Evolutionary conservation across 305 asterid species (phyloP), one percentile per base, ranked within the genome.

Genomic region (Fraxinus albicans): DNA sequence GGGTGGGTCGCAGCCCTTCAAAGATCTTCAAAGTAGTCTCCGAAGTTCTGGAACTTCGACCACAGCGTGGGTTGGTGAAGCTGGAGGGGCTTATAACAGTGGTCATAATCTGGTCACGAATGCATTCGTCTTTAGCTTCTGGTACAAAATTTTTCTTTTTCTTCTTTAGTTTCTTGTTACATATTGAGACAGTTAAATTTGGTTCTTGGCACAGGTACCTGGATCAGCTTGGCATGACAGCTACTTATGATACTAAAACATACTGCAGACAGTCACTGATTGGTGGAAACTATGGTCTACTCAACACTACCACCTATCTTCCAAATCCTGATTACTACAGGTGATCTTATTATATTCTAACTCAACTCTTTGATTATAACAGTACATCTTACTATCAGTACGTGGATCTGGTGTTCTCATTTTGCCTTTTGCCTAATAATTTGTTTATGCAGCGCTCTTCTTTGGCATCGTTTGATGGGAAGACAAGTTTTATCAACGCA

Each of bases 271-370:
- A 95, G 86, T 82, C 98, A 3, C 83, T 95, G 78, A 87, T 93
- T 53, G 99, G 99, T 53, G 99, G 99, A 77, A 93, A 94, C 91
- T 95, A 95, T 80, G 97, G 99, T 78, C 88, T 95, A 60, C 95
- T 95, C 74, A 84, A 94, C 86, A 90, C 97, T 0, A 84, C 87
- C 34, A 92, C 89, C 4, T 94, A 80, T 73, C 80, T 81, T 76
- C 99, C 98, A 2, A 95, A 95, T 85, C 99, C 99, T 65, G 99
- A 95, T 84, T 95, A 88, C 90, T 94, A 94, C 86, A 94, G 98
- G 99, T 90, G 53, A 35, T n/a, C 38, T 80, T 23, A 19, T n/a
- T 34, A 78, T 12, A 33, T 33, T 25, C 27, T 58, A 13, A n/a
- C 1, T 53, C 63, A 53, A 17, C 63, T 53, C 23, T 53, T 53